A percentile compares a stretch with the other conserved stretches of the same genome.
Conservation (phyloP, 1,284 basidiomycete genomes). For the Phenoliferia sp. region DNA sequence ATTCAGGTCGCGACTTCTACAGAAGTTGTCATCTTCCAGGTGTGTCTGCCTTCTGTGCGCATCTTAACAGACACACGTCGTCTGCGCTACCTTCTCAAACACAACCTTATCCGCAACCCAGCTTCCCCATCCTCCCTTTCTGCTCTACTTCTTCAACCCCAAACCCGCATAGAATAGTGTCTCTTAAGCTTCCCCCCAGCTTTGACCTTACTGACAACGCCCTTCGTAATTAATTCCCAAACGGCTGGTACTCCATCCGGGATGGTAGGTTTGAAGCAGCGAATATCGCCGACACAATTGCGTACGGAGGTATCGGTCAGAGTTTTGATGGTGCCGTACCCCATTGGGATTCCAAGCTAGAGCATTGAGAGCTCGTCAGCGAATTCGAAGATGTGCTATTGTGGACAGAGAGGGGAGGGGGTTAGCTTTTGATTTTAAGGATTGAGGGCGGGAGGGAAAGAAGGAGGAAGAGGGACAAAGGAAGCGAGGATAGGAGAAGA, state of each 20-base stretch:
- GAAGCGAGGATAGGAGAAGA: conserved; percentile 46
- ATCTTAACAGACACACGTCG: conserved; percentile 75
- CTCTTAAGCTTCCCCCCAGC: conserved; percentile 62
- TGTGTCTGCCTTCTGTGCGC: too few species aligned
- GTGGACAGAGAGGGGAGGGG: background rate
- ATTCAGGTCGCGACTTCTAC: too few species aligned
- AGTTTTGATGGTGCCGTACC: conserved; percentile 87
- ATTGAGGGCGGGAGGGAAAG: background rate
- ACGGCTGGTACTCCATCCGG: conserved; percentile 68
- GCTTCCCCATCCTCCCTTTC: background rate
- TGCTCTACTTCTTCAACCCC: conserved; percentile 55
- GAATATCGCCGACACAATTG: conserved; percentile 84
- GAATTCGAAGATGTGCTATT: conserved; percentile 53
- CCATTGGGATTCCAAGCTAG: background rate
- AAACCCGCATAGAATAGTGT: conserved; percentile 67
- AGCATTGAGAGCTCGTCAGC: conserved; percentile 51
- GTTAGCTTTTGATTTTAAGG: conserved; percentile 10
- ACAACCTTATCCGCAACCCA: conserved; percentile 69
- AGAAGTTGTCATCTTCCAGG: too few species aligned
- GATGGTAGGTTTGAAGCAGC: conserved; percentile 72
- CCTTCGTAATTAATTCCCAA: conserved; percentile 71
- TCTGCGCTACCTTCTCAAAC: conserved; percentile 65
- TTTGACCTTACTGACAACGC: conserved; percentile 71
- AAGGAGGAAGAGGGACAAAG: background rate
- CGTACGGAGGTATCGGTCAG: conserved; percentile 86